Evolutionary conservation across 768 basidiomycete species (phyloP).

Genomic region (Tephrocybe sp.): DNA sequence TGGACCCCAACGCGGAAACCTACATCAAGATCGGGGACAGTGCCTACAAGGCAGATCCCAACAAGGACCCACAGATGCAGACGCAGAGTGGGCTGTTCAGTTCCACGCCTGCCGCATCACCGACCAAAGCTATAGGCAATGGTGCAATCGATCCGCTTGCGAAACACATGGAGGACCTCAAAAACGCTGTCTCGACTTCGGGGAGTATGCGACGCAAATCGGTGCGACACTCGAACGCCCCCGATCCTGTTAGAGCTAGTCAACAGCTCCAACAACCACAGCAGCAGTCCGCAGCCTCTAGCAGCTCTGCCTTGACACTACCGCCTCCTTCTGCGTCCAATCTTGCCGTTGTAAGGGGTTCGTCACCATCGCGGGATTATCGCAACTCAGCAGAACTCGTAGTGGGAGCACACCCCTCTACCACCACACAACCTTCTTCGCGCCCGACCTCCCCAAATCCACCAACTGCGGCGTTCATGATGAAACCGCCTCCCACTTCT

Average conservation of each 20-base stretch:
- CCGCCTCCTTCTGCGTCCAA: slow-evolving; percentile 20
- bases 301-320: slow-evolving; percentile 35
- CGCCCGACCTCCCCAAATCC: slow-evolving; percentile 73
- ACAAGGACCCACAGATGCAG: slow-evolving; percentile 56
- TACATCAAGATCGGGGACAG: slow-evolving; percentile 70
- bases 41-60: slow-evolving; percentile 65
- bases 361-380: slow-evolving; percentile 55
- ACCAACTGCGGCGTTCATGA: slow-evolving; percentile 75
- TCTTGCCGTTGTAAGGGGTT: slow-evolving; percentile 20
- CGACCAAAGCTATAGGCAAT: slow-evolving; percentile 27
- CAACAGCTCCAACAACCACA: slow-evolving; percentile 22
- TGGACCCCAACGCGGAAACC: slow-evolving; percentile 62
- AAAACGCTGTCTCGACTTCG: slow-evolving; percentile 41
- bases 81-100: slow-evolving; percentile 28
- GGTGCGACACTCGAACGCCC: slow-evolving; percentile 22
- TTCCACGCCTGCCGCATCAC: slow-evolving; percentile 20
- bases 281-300: slow-evolving; percentile 15
- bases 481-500: slow-evolving; percentile 44
- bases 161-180: slow-evolving; percentile 61
- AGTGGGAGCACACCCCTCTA: slow-evolving; percentile 72
- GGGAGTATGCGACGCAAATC: slow-evolving; percentile 49
- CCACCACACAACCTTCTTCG: slow-evolving; percentile 33
- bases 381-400: slow-evolving; percentile 72
- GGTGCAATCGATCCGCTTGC: slow-evolving; percentile 58
- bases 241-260: slow-evolving; percentile 12